Evolutionary conservation across 2,329 filamentous ascomycete species (phyloP).

Genomic region (Fusarium ambrosium): DNA sequence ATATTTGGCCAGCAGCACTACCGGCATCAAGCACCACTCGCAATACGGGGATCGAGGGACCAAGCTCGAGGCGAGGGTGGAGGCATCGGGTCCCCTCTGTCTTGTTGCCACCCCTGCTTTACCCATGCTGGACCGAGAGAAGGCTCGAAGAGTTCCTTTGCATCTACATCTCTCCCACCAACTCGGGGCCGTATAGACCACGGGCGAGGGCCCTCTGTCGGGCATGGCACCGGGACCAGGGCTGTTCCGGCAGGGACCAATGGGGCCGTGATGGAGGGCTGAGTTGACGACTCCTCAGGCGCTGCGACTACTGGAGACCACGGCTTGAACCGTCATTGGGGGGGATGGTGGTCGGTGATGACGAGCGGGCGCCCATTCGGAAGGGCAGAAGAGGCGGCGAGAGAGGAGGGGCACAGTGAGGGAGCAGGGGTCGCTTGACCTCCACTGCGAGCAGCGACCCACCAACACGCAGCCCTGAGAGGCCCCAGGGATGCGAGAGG

Average conservation of each 20-base stretch:
- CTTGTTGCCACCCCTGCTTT: constrained; percentile 34
- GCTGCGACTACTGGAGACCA: constrained; percentile 36
- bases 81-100: constrained; percentile 27
- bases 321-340: constrained; percentile 43
- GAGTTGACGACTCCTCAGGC: constrained; percentile 33
- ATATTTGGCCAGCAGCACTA: constrained; percentile 34
- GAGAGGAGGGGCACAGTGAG: constrained; percentile 34
- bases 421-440: constrained; percentile 34
- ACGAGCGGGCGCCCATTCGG: constrained; percentile 42
- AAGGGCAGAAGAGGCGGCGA: constrained; percentile 24
- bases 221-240: constrained; percentile 42
- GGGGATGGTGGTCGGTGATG: constrained; percentile 36
- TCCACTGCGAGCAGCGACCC: constrained; percentile 27
- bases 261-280: constrained; percentile 34
- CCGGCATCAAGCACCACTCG: constrained; percentile 27
- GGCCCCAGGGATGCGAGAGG: constrained; percentile 29
- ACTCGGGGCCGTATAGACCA: constrained; percentile 37
- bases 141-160: constrained; percentile 33
- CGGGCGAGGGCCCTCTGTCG: constrained; percentile 33
- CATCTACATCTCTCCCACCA: constrained; percentile 45
- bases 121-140: constrained; percentile 22
- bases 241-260: constrained; percentile 39
- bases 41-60: constrained; percentile 32
- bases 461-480: constrained; percentile 35
- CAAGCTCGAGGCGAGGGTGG: constrained; percentile 39